Conservation (phyloP, 2,329 filamentous ascomycete genomes). For the Epichloe typhina region DNA sequence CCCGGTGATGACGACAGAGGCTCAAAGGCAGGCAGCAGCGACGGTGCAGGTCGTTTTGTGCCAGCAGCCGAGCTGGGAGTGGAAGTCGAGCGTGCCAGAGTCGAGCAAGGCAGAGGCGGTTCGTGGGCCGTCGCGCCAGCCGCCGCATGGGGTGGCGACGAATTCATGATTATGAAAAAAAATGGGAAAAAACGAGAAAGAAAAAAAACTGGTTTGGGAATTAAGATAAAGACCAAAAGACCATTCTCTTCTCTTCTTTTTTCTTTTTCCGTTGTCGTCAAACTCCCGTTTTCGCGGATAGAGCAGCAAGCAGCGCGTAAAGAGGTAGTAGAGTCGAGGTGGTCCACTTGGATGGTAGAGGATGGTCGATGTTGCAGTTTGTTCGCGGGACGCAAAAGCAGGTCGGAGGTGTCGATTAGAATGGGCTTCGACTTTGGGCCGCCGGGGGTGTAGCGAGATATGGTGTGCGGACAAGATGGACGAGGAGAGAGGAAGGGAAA, state of each 20-base stretch:
- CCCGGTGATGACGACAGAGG: constrained; percentile 64
- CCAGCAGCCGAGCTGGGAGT: constrained; percentile 20
- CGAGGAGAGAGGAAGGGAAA: background rate
- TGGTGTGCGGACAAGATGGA: background rate
- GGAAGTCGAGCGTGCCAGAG: constrained; percentile 1
- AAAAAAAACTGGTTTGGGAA: background rate
- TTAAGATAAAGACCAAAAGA: background rate
- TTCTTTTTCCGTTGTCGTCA: background rate
- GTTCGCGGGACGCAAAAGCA: background rate
- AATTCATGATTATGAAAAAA: constrained; percentile 23
- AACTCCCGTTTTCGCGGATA: constrained; percentile 4
- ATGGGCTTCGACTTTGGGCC: constrained; percentile 1
- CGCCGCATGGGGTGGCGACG: constrained; percentile 18
- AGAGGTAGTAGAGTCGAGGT: background rate
- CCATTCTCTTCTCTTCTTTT: background rate
- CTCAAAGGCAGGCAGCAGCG: constrained; percentile 67
- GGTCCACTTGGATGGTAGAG: too few species aligned
- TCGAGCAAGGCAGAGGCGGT: constrained; percentile 20
- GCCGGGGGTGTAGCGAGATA: background rate
- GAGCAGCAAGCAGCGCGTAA: constrained; percentile 8
- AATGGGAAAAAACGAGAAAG: too few species aligned
- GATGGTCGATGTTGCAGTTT: background rate
- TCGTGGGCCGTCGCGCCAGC: constrained; percentile 8
- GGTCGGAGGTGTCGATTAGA: background rate
- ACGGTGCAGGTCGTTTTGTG: constrained; percentile 49